Percentiles rank a stretch among this genome's conserved stretches.
Conservation (phyloP, 257 asterid species). For the Solanum tarapatanum region DNA sequence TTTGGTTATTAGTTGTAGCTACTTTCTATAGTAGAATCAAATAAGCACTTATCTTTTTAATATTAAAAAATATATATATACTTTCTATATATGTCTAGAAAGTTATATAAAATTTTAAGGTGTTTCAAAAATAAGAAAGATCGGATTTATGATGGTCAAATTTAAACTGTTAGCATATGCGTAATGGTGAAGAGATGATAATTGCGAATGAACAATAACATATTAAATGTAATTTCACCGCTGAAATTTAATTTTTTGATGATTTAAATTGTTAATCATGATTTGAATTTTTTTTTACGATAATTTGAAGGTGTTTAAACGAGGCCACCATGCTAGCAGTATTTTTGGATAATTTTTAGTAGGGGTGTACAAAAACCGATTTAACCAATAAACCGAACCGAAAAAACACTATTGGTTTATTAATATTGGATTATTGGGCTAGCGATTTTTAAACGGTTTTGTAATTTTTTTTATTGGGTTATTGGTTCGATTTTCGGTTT, state of each 20-base stretch:
- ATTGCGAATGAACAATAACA: rapidly evolving
- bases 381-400: no score
- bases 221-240: not conserved
- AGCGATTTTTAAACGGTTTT: no score
- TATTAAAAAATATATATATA: not conserved
- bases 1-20: not conserved
- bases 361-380: no score
- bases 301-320: not conserved
- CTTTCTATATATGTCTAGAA: not conserved
- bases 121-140: not conserved
- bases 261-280: rapidly evolving
- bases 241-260: not conserved
- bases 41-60: not conserved
- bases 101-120: not conserved
- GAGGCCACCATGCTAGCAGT: not conserved
- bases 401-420: no score
- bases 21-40: not conserved
- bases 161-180: not conserved
- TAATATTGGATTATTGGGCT: no score
- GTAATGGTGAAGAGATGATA: not conserved
- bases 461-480: no score
- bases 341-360: not conserved
- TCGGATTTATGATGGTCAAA: not conserved
- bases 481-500: no score
- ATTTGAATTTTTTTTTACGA: not conserved